These are phyloP conservation scores for Solanum verrucosum DNA, from an alignment of 257 asterid genomes.

Conservation along the genomic window DNA sequence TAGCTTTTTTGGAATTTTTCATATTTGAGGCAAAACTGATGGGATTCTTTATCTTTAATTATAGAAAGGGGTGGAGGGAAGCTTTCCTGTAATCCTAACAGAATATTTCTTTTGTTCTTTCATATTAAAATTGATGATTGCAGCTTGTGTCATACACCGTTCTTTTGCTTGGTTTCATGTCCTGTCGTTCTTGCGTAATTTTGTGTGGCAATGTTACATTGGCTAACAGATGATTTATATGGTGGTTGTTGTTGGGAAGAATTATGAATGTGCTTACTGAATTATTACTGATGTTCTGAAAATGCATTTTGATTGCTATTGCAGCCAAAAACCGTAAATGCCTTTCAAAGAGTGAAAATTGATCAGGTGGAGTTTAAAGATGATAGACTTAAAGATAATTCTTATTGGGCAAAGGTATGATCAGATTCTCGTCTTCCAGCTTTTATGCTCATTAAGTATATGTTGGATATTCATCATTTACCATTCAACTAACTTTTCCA, in stretches of 20 bases:
- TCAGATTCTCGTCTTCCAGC: not conserved
- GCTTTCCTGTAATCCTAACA: not conserved
- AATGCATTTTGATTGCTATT: not conserved
- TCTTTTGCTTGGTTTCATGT: not conserved
- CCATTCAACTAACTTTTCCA: not conserved
- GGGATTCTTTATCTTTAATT: not conserved
- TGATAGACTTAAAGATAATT: constrained; percentile 89
- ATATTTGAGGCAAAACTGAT: not conserved
- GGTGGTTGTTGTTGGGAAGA: not conserved
- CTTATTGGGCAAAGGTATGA: constrained; percentile 95
- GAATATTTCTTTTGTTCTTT: not conserved
- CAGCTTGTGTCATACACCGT: not conserved
- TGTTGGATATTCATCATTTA: not conserved
- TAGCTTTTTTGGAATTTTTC: not conserved
- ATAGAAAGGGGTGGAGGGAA: not conserved
- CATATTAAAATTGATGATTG: not conserved
- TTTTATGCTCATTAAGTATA: not conserved
- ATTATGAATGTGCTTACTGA: not conserved
- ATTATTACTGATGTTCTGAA: not conserved
- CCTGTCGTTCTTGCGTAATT: not conserved
- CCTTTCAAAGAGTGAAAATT: constrained; percentile 49
- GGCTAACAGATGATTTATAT: not conserved
- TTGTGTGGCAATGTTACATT: not conserved
- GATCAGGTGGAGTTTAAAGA: constrained; percentile 30
- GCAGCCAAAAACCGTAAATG: constrained; percentile 70